These are phyloP conservation scores for Nicotiana tabacum DNA, from an alignment of 257 asterid species.

Conservation along the genomic window DNA sequence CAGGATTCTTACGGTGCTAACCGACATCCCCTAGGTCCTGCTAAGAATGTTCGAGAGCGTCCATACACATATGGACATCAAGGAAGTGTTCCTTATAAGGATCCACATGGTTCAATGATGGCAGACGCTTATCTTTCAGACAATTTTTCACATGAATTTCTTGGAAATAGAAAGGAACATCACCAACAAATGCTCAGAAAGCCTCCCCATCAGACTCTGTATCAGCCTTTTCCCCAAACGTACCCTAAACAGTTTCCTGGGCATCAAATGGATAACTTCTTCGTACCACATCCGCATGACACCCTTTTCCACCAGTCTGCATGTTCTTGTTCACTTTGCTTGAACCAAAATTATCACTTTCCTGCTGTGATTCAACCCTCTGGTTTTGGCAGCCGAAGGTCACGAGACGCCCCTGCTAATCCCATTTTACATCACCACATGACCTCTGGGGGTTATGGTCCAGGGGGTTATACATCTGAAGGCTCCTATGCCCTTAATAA, in stretches of 20 bases:
- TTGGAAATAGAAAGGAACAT: slow-evolving; percentile 35
- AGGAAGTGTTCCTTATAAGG: slow-evolving; percentile 34
- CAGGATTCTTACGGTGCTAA: slow-evolving; percentile 42
- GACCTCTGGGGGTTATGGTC: slow-evolving; percentile 32
- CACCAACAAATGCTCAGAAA: slow-evolving; percentile 44
- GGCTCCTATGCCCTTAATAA: slow-evolving; percentile 28
- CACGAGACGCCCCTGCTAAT: slow-evolving; percentile 34
- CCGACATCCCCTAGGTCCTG: slow-evolving; percentile 34
- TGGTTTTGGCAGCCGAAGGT: slow-evolving; percentile 32
- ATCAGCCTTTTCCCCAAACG: slow-evolving; percentile 41
- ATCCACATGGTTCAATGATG: slow-evolving; percentile 32
- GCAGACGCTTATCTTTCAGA: slow-evolving; percentile 45
- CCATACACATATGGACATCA: slow-evolving; percentile 34
- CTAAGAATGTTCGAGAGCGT: slow-evolving; percentile 28
- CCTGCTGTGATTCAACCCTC: slow-evolving; percentile 48
- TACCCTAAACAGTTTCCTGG: slow-evolving; percentile 45
- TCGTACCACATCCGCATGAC: slow-evolving; percentile 59
- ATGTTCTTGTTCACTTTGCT: slow-evolving; percentile 77
- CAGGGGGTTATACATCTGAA: slow-evolving; percentile 33
- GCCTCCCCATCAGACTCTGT: slow-evolving; percentile 37
- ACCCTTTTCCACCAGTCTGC: slow-evolving; percentile 65
- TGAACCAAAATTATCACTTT: slow-evolving; percentile 44
- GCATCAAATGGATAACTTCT: slow-evolving; percentile 42
- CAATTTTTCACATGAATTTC: slow-evolving; percentile 35
- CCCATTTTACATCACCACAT: slow-evolving; percentile 26